Conservation (phyloP, 805 yeast species). For the Saturnispora besseyi region DNA sequence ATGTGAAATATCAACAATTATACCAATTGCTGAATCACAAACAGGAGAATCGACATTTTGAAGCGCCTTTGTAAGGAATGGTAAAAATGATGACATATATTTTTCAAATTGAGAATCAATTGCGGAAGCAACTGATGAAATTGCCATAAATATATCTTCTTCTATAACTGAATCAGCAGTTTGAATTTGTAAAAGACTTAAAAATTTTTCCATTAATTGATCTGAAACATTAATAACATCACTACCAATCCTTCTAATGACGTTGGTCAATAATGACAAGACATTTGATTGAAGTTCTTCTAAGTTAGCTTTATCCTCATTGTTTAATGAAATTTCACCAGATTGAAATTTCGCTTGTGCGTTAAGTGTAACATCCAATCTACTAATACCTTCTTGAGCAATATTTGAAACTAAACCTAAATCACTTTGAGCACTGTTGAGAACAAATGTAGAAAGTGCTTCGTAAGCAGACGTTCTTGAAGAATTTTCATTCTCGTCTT, state of each 20-base stretch:
- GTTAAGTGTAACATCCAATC: slow-evolving; percentile 62
- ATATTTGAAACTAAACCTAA: slow-evolving; percentile 60
- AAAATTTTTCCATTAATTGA: slow-evolving; percentile 72
- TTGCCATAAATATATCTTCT: slow-evolving; percentile 89
- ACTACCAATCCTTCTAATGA: slow-evolving; percentile 70
- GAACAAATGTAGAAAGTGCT: slow-evolving; percentile 76
- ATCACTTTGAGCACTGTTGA: slow-evolving; percentile 62
- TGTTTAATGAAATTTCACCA: slow-evolving; percentile 21
- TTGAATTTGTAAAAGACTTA: slow-evolving; percentile 55
- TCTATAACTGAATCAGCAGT: slow-evolving; percentile 64
- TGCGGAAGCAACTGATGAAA: slow-evolving; percentile 82
- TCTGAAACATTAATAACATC: slow-evolving; percentile 67
- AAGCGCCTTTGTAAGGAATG: slow-evolving; percentile 71
- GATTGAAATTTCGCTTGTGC: slow-evolving; percentile 40
- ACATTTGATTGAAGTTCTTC: slow-evolving; percentile 85
- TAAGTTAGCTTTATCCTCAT: slow-evolving; percentile 67
- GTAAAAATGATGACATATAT: slow-evolving; percentile 76
- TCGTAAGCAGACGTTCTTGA: slow-evolving; percentile 96
- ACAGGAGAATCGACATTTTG: slow-evolving; percentile 76
- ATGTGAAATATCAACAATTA: slow-evolving; percentile 89
- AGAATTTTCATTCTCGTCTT: slow-evolving; percentile 74
- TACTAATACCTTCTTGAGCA: slow-evolving; percentile 63
- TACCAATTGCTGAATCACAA: slow-evolving; percentile 85
- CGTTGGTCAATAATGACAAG: slow-evolving; percentile 68
- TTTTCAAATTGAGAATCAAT: slow-evolving; percentile 60